Conservation (phyloP, 345 rosid species). For the Cardamine occulta region DNA sequence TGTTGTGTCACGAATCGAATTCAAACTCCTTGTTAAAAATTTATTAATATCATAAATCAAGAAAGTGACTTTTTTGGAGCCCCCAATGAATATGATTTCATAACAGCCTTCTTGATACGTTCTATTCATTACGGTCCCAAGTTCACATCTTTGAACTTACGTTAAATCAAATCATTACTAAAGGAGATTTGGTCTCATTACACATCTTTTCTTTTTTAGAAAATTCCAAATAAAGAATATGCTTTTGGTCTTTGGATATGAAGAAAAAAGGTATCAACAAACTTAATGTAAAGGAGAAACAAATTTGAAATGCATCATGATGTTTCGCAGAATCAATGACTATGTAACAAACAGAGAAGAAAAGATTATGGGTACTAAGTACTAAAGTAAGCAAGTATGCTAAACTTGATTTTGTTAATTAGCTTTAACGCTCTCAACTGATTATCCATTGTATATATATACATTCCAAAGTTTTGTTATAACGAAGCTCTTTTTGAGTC, state of each 20-base stretch:
- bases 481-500: neutral
- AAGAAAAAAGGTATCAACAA: slow-evolving; percentile 5
- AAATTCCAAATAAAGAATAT: slow-evolving; percentile 6
- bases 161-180: slow-evolving; percentile 34
- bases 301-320: slow-evolving; percentile 16
- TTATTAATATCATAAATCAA: neutral
- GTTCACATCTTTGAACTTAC: slow-evolving; percentile 35
- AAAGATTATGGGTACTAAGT: neutral
- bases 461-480: slow-evolving; percentile 7
- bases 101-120: slow-evolving; percentile 34
- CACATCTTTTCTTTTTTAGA: slow-evolving; percentile 26
- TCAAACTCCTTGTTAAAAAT: neutral
- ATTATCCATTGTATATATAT: neutral
- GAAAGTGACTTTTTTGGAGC: slow-evolving; percentile 15
- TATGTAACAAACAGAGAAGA: slow-evolving; percentile 12
- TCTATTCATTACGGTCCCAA: slow-evolving; percentile 39
- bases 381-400: neutral
- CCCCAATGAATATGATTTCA: slow-evolving; percentile 31
- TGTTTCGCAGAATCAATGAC: slow-evolving; percentile 12
- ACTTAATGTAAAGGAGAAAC: slow-evolving; percentile 3
- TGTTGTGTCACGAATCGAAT: neutral
- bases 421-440: neutral
- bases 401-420: neutral
- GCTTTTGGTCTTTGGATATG: slow-evolving; percentile 7
- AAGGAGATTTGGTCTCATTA: slow-evolving; percentile 24